phyloP scores from a whole-genome alignment of 371 early-diverging fungal genomes.

The Dinochytrium kinnereticum region DNA sequence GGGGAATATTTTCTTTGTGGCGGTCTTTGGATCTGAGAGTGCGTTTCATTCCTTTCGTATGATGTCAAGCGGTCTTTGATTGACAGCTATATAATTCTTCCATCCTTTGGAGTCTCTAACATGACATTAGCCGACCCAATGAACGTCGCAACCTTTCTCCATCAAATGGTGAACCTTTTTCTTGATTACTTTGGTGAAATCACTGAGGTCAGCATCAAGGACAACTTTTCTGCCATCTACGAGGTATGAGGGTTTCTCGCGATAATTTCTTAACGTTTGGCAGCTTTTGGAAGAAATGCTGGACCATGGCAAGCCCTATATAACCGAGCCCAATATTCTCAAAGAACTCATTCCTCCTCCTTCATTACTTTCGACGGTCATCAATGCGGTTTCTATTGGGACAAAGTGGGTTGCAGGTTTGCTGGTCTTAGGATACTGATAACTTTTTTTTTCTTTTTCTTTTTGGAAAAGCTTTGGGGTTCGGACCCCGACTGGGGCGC shows the following conservation, averaged over 20 bases:
- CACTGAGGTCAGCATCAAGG: slow-evolving; percentile 81
- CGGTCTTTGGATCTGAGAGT: slow-evolving; percentile 80
- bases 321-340: slow-evolving; percentile 85
- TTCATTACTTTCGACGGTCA: slow-evolving; percentile 80
- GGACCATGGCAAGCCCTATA: slow-evolving; percentile 87
- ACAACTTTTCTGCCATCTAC: slow-evolving; percentile 92
- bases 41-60: slow-evolving; percentile 17
- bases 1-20: slow-evolving; percentile 73
- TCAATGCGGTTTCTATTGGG: slow-evolving; percentile 76
- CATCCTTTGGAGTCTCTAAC: too few species aligned
- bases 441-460: background rate
- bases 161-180: slow-evolving; percentile 79
- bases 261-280: background rate
- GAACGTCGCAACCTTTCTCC: slow-evolving; percentile 84
- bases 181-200: slow-evolving; percentile 82
- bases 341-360: slow-evolving; percentile 89
- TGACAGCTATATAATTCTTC: too few species aligned
- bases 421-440: background rate
- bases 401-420: slow-evolving; percentile 31
- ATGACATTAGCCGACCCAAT: slow-evolving; percentile 87
- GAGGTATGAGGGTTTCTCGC: slow-evolving; percentile 57
- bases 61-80: too few species aligned
- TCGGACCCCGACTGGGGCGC: slow-evolving; percentile 49
- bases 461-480: slow-evolving; percentile 36
- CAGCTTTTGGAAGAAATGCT: slow-evolving; percentile 90